phyloP scores from a whole-genome alignment of 2,329 filamentous ascomycete genomes.

The Lecanosticta acicola region DNA sequence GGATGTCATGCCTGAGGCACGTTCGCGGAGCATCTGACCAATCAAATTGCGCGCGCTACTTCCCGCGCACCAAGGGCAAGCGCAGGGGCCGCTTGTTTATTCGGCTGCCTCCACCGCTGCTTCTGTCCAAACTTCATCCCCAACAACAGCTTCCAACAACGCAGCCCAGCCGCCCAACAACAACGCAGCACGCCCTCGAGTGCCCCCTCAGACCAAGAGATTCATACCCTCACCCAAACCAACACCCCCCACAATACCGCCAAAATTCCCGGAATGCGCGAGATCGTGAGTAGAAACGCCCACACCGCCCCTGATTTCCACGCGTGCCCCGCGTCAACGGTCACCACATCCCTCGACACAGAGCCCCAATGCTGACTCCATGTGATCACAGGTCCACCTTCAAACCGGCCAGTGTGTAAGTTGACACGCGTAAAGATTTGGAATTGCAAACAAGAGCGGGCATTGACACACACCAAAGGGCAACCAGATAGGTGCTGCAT shows the following conservation, averaged over 20 bases:
- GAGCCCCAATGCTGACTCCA: slow-evolving; percentile 53
- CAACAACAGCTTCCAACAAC: slow-evolving; percentile 5
- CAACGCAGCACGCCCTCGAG: slow-evolving; percentile 13
- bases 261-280: slow-evolving; percentile 54
- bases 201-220: slow-evolving; percentile 4
- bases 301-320: slow-evolving; percentile 24
- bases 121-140: slow-evolving; percentile 1
- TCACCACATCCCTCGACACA: slow-evolving; percentile 36
- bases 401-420: slow-evolving; percentile 99
- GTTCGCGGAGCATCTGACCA: neutral
- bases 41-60: neutral
- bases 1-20: neutral
- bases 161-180: slow-evolving; percentile 3
- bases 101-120: slow-evolving; percentile 6
- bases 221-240: slow-evolving; percentile 15
- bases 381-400: slow-evolving; percentile 78
- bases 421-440: slow-evolving; percentile 30
- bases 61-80: neutral
- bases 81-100: neutral
- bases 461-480: slow-evolving; percentile 53
- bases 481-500: slow-evolving; percentile 99
- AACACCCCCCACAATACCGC: slow-evolving; percentile 21
- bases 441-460: slow-evolving; percentile 22
- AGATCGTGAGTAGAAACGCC: slow-evolving; percentile 55
- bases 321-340: slow-evolving; percentile 41